Conservation (phyloP, 73 alveolate species). For the Paramecium octaurelia region DNA sequence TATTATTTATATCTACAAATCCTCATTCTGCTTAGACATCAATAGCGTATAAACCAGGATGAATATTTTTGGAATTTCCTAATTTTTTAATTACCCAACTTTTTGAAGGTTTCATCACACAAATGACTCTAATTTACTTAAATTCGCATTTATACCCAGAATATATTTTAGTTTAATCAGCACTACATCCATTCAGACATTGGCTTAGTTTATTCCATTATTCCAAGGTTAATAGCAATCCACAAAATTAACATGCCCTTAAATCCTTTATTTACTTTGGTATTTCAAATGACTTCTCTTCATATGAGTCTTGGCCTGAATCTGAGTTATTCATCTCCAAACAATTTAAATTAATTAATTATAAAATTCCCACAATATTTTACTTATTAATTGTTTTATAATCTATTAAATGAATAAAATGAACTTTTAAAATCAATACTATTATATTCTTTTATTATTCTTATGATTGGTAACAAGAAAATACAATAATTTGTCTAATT, state of each 20-base stretch:
- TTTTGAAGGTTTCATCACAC: not conserved
- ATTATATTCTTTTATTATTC: too few relatives aligned
- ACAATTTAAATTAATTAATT: not conserved
- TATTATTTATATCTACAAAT: not conserved
- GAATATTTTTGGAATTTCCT: not conserved
- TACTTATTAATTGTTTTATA: not conserved
- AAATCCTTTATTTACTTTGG: not conserved
- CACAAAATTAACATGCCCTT: not conserved
- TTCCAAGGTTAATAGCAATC: not conserved
- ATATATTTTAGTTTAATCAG: not conserved
- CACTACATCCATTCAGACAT: not conserved
- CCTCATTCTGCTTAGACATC: not conserved
- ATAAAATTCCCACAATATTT: not conserved
- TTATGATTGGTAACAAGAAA: too few relatives aligned
- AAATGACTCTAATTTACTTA: not conserved
- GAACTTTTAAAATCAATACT: too few relatives aligned
- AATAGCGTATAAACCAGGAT: not conserved
- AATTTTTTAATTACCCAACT: not conserved
- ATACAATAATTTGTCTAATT: too few relatives aligned
- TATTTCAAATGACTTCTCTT: not conserved
- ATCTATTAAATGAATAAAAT: not conserved
- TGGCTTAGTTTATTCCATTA: not conserved
- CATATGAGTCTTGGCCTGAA: not conserved
- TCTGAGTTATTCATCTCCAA: not conserved
- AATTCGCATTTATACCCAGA: not conserved